phyloP scores from a whole-genome alignment of 2,329 filamentous ascomycete genomes.

The Rutstroemia sp. region DNA sequence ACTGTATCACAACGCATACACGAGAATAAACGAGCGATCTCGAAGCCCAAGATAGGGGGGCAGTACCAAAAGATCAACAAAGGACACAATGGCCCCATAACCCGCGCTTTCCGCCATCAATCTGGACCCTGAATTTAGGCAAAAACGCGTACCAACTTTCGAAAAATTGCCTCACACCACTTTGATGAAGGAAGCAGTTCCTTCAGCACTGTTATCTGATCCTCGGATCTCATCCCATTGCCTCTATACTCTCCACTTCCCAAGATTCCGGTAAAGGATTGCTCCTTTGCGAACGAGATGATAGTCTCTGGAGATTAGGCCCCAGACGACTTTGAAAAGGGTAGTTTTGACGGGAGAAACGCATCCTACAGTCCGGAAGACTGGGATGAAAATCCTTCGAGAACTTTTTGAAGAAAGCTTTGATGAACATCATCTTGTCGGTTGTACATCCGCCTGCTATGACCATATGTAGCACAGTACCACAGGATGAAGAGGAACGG shows the following conservation, averaged over 20 bases:
- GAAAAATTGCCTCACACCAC: not conserved
- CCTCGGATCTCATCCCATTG: no score
- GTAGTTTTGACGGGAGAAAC: not conserved
- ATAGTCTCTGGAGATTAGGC: not conserved
- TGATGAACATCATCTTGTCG: not conserved
- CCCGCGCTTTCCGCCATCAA: not conserved
- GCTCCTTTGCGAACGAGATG: not conserved
- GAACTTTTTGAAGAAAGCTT: not conserved
- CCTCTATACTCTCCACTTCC: not conserved
- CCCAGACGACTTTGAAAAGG: not conserved
- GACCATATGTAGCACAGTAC: not conserved
- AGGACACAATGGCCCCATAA: not conserved
- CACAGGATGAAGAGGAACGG: no score
- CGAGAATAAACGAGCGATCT: no score
- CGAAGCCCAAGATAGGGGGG: no score
- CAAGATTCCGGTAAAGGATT: not conserved
- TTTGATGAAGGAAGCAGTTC: not conserved
- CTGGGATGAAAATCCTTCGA: not conserved
- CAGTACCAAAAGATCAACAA: no score
- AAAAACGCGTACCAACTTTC: not conserved
- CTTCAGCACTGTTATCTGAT: not conserved
- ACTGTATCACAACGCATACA: no score
- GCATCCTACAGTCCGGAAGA: not conserved
- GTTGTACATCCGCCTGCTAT: not conserved
- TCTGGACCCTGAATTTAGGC: not conserved